Evolutionary conservation across 2,329 filamentous ascomycete genomes (phyloP).

Genomic region (Teratosphaeria nubilosa): DNA sequence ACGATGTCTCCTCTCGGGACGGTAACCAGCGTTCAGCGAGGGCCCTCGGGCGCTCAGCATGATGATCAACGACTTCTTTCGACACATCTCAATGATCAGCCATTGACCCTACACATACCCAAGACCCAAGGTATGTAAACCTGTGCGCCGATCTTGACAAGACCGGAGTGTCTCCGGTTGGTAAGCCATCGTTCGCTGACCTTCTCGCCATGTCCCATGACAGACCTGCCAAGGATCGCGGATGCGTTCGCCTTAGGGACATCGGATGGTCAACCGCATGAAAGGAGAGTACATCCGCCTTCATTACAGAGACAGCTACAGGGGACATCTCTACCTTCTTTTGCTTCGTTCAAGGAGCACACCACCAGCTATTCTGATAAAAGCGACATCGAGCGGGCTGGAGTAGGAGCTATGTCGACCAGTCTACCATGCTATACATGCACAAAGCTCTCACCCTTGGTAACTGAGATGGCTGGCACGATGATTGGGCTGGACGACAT

Average conservation of each 20-base stretch:
- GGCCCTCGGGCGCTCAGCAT: constrained; percentile 6
- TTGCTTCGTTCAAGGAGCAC: constrained; percentile 16
- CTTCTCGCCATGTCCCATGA: background rate
- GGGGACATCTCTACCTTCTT: constrained; percentile 16
- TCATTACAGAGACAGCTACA: background rate
- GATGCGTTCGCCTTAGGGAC: background rate
- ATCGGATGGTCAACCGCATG: background rate
- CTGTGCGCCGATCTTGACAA: background rate
- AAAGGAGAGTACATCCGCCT: background rate
- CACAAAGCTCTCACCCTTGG: constrained; percentile 12
- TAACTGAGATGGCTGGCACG: constrained; percentile 16
- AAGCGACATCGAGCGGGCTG: constrained; percentile 9
- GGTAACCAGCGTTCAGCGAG: constrained; percentile 11
- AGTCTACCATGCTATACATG: constrained; percentile 15
- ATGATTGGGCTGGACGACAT: constrained; percentile 14
- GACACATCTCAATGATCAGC: constrained; percentile 1
- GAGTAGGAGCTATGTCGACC: constrained; percentile 11
- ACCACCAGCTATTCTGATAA: constrained; percentile 8
- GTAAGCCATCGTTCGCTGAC: background rate
- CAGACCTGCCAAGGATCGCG: constrained; percentile 2
- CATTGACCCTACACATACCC: constrained; percentile 15
- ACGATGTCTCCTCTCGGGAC: constrained; percentile 10
- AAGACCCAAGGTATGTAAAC: constrained; percentile 9
- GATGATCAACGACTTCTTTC: constrained; percentile 8
- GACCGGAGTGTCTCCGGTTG: background rate